Percentiles rank a stretch among this genome's conserved stretches.
Conservation (phyloP, 1,284 basidiomycete species). For the Ustilago lituana region DNA sequence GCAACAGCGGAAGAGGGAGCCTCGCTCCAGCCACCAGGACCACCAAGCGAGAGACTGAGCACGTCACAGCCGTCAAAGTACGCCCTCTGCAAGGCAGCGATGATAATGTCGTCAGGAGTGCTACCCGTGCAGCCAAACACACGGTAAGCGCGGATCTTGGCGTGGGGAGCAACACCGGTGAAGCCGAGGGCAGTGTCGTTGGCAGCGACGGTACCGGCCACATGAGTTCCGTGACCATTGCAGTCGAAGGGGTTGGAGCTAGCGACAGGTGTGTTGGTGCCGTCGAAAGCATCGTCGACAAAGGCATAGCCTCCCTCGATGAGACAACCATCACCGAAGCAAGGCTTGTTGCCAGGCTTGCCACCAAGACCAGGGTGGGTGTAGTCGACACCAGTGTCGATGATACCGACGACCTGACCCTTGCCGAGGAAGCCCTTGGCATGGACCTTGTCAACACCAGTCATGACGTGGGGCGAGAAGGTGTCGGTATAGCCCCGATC, state of each 20-base stretch:
- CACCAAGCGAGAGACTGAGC: constrained; percentile 75
- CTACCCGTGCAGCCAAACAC: constrained; percentile 68
- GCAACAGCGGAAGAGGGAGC: constrained; percentile 41
- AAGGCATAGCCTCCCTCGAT: constrained; percentile 51
- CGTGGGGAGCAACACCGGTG: constrained; percentile 53
- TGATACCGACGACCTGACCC: constrained; percentile 72
- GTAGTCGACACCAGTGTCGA: constrained; percentile 72
- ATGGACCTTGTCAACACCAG: constrained; percentile 71
- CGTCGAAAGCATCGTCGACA: constrained; percentile 67
- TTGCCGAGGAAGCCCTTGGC: constrained; percentile 71
- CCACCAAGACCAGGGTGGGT: constrained; percentile 74
- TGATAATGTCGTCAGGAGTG: constrained; percentile 67
- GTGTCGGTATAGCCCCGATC: constrained; percentile 41
- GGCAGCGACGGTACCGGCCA: constrained; percentile 75
- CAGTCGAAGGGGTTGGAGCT: constrained; percentile 68
- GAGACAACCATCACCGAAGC: constrained; percentile 52
- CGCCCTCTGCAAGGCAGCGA: constrained; percentile 64
- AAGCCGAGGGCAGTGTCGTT: constrained; percentile 68
- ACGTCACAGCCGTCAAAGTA: constrained; percentile 70
- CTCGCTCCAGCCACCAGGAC: constrained; percentile 56
- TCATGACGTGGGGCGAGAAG: constrained; percentile 57
- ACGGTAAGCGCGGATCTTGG: constrained; percentile 66
- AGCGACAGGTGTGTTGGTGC: constrained; percentile 63
- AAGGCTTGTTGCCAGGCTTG: constrained; percentile 48
- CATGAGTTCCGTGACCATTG: constrained; percentile 71